Evolutionary conservation across 768 basidiomycete genomes (phyloP).

Genomic region (Tephrocybe rancida): DNA sequence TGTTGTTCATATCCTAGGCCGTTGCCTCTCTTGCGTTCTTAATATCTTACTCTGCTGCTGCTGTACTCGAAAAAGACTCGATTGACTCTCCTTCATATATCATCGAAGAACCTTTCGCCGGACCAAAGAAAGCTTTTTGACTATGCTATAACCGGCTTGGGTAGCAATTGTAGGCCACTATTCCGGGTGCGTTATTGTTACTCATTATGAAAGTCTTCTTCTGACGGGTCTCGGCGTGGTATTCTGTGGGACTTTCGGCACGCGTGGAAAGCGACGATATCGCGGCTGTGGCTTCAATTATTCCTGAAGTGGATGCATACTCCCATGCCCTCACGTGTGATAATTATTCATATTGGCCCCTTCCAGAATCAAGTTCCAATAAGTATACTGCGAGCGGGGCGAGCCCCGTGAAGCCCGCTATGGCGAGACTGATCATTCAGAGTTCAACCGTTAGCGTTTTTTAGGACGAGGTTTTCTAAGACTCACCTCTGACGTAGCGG

Average conservation of each 20-base stretch:
- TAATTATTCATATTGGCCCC: not conserved
- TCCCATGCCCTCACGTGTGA: too few species aligned
- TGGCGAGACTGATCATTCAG: too few species aligned
- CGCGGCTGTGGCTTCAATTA: constrained; percentile 18
- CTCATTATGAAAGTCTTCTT: constrained; percentile 15
- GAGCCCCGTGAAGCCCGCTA: too few species aligned
- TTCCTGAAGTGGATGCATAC: constrained; percentile 23
- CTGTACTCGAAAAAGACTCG: not conserved
- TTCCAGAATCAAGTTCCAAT: too few species aligned
- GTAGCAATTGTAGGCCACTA: constrained; percentile 24
- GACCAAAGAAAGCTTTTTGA: constrained; percentile 26
- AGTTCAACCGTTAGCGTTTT: too few species aligned
- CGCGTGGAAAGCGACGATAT: constrained; percentile 26
- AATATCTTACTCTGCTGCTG: not conserved
- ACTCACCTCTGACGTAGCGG: too few species aligned
- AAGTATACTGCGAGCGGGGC: too few species aligned
- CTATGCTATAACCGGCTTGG: constrained; percentile 25
- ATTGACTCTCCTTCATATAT: constrained; percentile 14
- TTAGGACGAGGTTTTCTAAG: too few species aligned
- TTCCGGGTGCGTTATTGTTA: constrained; percentile 20
- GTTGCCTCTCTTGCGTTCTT: not conserved
- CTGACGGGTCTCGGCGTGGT: constrained; percentile 31
- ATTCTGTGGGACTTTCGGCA: constrained; percentile 29
- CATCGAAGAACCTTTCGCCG: constrained; percentile 19
- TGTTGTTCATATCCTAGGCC: not conserved